Evolutionary conservation across 164 flowering plant species (phyloP).

Genomic region (Cinnamomum chago): DNA sequence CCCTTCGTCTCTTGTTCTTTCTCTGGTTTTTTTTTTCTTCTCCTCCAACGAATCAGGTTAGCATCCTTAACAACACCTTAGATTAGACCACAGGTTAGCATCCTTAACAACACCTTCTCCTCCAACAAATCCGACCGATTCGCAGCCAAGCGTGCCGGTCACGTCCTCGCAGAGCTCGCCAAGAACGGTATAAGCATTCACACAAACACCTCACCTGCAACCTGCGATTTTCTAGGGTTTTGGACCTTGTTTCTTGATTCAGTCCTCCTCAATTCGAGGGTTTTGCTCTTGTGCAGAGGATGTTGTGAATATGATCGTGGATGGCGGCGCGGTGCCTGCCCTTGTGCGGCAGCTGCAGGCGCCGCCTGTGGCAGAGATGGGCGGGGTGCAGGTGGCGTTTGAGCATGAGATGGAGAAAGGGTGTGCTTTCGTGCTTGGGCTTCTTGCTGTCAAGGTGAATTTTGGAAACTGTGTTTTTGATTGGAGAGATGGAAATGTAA

Average conservation of each 20-base stretch:
- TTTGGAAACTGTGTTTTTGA: neutral
- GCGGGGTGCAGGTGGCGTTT: constrained; percentile 33
- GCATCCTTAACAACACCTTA: too few species aligned
- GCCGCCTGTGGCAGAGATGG: constrained; percentile 34
- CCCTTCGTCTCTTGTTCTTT: too few species aligned
- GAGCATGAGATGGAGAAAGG: constrained; percentile 93
- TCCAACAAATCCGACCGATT: constrained; percentile 72
- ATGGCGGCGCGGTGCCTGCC: constrained; percentile 78
- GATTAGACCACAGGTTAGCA: constrained; percentile 60
- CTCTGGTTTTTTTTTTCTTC: too few species aligned
- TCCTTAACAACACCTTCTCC: constrained; percentile 48
- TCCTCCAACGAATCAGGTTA: too few species aligned
- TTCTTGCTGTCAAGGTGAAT: constrained; percentile 78
- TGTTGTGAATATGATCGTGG: constrained; percentile 72
- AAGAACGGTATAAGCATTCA: constrained; percentile 45
- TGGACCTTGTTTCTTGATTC: neutral
- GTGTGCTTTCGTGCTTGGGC: constrained; percentile 77
- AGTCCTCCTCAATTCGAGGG: constrained; percentile 1
- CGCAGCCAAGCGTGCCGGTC: constrained; percentile 74
- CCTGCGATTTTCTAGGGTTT: neutral
- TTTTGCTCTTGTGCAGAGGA: constrained; percentile 43
- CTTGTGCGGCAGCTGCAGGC: constrained; percentile 69
- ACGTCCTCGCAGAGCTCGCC: constrained; percentile 72
- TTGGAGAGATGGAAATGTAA: too few species aligned
- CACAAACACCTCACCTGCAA: neutral